These are phyloP conservation scores for Letharia lupina DNA, from an alignment of 495 filamentous ascomycete genomes.

Conservation along the genomic window DNA sequence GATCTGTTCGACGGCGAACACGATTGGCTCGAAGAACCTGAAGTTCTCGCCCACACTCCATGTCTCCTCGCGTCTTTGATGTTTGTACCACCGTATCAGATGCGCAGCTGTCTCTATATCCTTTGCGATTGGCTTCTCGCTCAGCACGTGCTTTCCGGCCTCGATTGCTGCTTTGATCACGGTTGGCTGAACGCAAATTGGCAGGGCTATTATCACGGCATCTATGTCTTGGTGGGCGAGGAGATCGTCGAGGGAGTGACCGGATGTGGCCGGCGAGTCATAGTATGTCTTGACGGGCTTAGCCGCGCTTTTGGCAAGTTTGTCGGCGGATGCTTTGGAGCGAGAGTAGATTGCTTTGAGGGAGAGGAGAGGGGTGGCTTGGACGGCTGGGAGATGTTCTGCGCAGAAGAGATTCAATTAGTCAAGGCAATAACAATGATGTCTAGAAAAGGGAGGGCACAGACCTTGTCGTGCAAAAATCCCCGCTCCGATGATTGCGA, in stretches of 20 bases:
- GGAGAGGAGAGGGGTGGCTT: conserved; percentile 12
- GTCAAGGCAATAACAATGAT: not conserved
- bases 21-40: conserved; percentile 15
- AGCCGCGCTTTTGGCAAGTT: conserved; percentile 5
- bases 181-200: conserved; percentile 23
- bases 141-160: conserved; percentile 30
- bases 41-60: conserved; percentile 23
- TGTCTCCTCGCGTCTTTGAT: not conserved
- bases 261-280: conserved; percentile 14
- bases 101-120: conserved; percentile 15
- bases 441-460: not conserved
- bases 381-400: conserved; percentile 28
- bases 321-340: conserved; percentile 22
- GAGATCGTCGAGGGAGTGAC: conserved; percentile 22
- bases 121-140: conserved; percentile 20
- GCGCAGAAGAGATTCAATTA: not conserved
- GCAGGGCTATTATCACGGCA: conserved; percentile 26
- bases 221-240: conserved; percentile 25
- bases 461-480: conserved; percentile 20
- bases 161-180: conserved; percentile 19
- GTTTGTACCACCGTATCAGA: conserved; percentile 16
- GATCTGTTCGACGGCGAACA: conserved; percentile 11
- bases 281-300: conserved; percentile 22
- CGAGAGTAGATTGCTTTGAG: conserved; percentile 30
- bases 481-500: conserved; percentile 23